Percentiles rank a stretch among this genome's conserved stretches.
phyloP scores from a whole-genome alignment of 2,329 filamentous ascomycete species.

The Diaporthe citrichinensis region DNA sequence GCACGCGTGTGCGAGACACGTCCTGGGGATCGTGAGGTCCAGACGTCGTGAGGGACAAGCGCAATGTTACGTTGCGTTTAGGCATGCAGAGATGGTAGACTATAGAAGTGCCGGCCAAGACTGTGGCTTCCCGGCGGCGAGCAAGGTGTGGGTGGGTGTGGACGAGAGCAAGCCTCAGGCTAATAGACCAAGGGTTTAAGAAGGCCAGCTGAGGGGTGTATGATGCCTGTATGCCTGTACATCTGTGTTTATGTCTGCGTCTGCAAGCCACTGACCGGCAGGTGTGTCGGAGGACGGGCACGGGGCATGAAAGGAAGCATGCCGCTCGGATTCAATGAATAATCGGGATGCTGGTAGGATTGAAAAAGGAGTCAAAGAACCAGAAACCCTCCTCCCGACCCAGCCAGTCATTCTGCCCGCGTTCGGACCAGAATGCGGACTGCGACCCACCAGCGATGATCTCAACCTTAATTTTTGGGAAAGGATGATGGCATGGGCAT shows the following conservation, averaged over 20 bases:
- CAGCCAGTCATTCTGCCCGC: constrained; percentile 17
- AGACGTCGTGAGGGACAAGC: constrained; percentile 10
- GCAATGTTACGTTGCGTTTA: constrained; percentile 39
- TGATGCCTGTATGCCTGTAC: not conserved
- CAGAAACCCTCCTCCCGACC: not conserved
- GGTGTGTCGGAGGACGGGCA: not conserved
- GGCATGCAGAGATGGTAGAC: constrained; percentile 5
- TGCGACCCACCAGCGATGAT: constrained; percentile 29
- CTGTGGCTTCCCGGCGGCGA: constrained; percentile 29
- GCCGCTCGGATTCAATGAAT: not conserved
- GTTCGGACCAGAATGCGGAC: not conserved
- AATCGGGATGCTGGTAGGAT: not conserved
- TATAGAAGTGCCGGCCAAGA: constrained; percentile 24
- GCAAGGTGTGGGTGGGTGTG: constrained; percentile 16
- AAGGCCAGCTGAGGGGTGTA: not conserved
- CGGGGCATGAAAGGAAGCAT: not conserved
- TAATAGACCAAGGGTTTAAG: not conserved
- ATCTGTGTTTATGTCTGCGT: not conserved
- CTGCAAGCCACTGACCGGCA: constrained; percentile 12
- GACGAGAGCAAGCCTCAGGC: not conserved
- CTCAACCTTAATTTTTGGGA: constrained; percentile 25
- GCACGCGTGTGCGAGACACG: constrained; percentile 9
- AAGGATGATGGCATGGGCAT: not conserved
- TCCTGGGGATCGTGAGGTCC: constrained; percentile 14
- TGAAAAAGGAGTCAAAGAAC: constrained; percentile 27